phyloP scores from a whole-genome alignment of 352 stramenopile species.

The Pythium dissotocum region DNA sequence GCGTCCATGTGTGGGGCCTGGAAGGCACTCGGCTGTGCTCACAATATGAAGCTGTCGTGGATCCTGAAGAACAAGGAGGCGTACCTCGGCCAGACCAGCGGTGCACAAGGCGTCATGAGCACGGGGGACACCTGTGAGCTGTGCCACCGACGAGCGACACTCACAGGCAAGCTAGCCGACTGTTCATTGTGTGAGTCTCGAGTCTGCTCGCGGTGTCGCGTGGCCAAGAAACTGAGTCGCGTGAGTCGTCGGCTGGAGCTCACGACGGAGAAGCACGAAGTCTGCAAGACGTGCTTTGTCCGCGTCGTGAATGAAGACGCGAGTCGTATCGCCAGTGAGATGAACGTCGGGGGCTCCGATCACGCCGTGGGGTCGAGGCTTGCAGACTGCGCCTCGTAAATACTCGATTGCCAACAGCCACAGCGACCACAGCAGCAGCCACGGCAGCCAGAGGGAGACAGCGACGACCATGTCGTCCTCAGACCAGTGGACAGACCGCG shows the following conservation, averaged over 20 bases:
- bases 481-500: too few relatives aligned
- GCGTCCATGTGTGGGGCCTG: slow-evolving; percentile 39
- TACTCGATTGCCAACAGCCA: slow-evolving; percentile 10
- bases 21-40: slow-evolving; percentile 28
- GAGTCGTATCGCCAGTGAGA: slow-evolving; percentile 17
- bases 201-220: slow-evolving; percentile 20
- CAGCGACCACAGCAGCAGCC: background rate
- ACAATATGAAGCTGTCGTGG: slow-evolving; percentile 34
- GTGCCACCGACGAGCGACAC: slow-evolving; percentile 14
- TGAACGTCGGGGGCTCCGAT: slow-evolving; percentile 17
- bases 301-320: slow-evolving; percentile 19
- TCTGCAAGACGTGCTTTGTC: slow-evolving; percentile 24
- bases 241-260: slow-evolving; percentile 18
- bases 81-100: slow-evolving; percentile 5
- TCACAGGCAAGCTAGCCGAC: slow-evolving; percentile 13
- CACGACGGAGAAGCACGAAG: slow-evolving; percentile 12
- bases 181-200: slow-evolving; percentile 17
- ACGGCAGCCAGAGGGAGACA: background rate
- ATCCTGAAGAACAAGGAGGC: slow-evolving; percentile 36
- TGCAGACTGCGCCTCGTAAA: slow-evolving; percentile 1
- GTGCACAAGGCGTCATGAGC: background rate
- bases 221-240: slow-evolving; percentile 12
- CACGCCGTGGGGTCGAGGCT: slow-evolving; percentile 12
- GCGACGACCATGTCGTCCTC: slow-evolving; percentile 8
- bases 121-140: slow-evolving; percentile 13